Evolutionary conservation across 2,329 filamentous ascomycete genomes (phyloP).

Genomic region (Pseudofabraea citricarpa): DNA sequence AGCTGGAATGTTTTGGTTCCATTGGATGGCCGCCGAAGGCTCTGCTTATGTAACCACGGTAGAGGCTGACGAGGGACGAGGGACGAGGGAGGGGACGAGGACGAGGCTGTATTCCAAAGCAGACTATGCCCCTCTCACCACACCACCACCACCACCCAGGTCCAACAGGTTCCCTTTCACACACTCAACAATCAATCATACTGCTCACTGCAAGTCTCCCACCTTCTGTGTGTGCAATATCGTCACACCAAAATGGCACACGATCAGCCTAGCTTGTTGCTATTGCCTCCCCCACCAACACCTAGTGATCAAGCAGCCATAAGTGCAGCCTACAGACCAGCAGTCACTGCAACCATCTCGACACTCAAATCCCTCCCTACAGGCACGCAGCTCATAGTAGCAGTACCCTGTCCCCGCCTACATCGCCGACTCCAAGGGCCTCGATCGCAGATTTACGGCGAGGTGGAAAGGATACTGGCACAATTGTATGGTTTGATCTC

Average conservation of each 20-base stretch:
- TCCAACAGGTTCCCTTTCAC: too few relatives aligned
- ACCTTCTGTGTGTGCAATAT: too few relatives aligned
- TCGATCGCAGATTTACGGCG: conserved; percentile 51
- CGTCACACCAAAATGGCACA: too few relatives aligned
- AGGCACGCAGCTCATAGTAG: conserved; percentile 35
- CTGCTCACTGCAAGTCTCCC: too few relatives aligned
- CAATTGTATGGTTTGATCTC: conserved; percentile 75
- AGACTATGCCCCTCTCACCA: too few relatives aligned
- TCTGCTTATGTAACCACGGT: too few relatives aligned
- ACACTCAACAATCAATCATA: too few relatives aligned
- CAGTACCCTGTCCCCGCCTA: conserved; percentile 55
- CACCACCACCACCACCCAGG: too few relatives aligned
- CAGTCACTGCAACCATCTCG: not conserved
- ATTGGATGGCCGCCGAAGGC: too few relatives aligned
- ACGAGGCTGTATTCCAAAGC: too few relatives aligned
- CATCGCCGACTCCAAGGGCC: conserved; percentile 44
- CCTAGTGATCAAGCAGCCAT: not conserved
- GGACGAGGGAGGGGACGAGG: too few relatives aligned
- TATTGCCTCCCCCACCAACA: not conserved
- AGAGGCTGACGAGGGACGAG: too few relatives aligned
- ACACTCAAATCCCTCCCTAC: not conserved
- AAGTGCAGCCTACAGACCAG: not conserved
- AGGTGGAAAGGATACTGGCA: conserved; percentile 70
- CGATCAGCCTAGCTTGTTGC: not conserved
- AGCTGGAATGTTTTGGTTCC: not conserved